Evolutionary conservation across 2,329 filamentous ascomycete species (phyloP), one percentile per base, ranked within the genome.

Genomic region (Cucurbitaria berberidis): DNA sequence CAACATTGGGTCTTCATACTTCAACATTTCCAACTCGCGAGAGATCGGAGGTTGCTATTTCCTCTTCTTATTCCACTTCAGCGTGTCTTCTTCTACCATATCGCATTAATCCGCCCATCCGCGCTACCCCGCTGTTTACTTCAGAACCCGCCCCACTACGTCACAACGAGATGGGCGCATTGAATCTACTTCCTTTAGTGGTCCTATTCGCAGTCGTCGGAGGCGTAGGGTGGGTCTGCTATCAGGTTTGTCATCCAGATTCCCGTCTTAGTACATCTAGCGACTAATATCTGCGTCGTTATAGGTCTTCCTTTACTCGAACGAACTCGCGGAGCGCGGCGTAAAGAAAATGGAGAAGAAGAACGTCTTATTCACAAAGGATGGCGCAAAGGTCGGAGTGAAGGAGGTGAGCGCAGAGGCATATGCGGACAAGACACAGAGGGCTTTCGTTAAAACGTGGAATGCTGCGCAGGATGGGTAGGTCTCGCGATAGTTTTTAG

Each of bases 391-490:
- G 66, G 88, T 93, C 39, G 86, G 86, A 43, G 83, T 93, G 56
- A 89, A 87, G 76, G 81, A 90, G 55, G 75, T 89, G 44, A 81
- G 82, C 60, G 82, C 84, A 48, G 89, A 92, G 76, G 84, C 83
- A 42, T 90, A 91, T 70, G 84, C 90, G 66, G 89, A 92, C 64
- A 81, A 80, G 66, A 91, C 89, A 16, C 89, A 93, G 77, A 85
- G 76, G 70, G 75, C 78, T 0, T 75, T 82, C 18, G 78, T 81
- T 10, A 81, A 80, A 54, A 78, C 79, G n/a, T 82, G 80, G 80
- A 80, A 80, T 58, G 61, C 68, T 3, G 72, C 72, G 32, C 57
- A 73, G 2, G 69, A 69, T 3, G 53, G 53, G 60, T 60, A 27
- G 27, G 60, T 35, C n/a, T 10, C 3, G n/a, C 19, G 16, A 6